A percentile compares a stretch with the other conserved stretches of the same genome.
These are phyloP conservation scores for Fusarium clavum DNA, from an alignment of 2,329 filamentous ascomycete genomes.

Conservation along the genomic window DNA sequence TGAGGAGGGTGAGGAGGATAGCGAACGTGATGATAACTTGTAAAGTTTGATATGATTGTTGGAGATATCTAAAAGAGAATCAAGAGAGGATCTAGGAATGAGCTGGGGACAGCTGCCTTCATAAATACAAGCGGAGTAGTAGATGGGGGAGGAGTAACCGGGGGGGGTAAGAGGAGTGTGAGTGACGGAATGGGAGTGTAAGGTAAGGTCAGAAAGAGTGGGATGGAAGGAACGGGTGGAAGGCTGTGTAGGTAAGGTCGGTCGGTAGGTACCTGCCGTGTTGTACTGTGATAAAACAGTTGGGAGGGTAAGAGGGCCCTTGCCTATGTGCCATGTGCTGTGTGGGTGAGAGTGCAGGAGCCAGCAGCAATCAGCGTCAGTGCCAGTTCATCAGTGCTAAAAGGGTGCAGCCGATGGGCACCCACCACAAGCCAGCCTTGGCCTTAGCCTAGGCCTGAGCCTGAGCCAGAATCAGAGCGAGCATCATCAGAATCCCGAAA, in stretches of 20 bases:
- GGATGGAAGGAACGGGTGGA: slow-evolving; percentile 39
- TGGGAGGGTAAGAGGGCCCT: slow-evolving; percentile 20
- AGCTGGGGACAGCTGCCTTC: slow-evolving; percentile 46
- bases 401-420: slow-evolving; percentile 25
- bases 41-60: slow-evolving; percentile 40
- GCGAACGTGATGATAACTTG: slow-evolving; percentile 59
- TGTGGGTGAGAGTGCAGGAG: slow-evolving; percentile 19
- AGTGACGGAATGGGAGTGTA: slow-evolving; percentile 27
- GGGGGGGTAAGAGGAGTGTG: slow-evolving; percentile 26
- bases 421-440: slow-evolving; percentile 27
- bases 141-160: slow-evolving; percentile 35
- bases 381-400: slow-evolving; percentile 34
- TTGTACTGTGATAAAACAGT: slow-evolving; percentile 20
- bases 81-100: slow-evolving; percentile 43
- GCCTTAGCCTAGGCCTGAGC: background rate
- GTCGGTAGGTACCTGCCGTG: slow-evolving; percentile 21
- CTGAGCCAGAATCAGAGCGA: slow-evolving; percentile 1
- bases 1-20: slow-evolving; percentile 54
- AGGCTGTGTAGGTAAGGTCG: slow-evolving; percentile 35
- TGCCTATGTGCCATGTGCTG: slow-evolving; percentile 33
- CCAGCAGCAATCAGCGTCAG: slow-evolving; percentile 20
- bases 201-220: slow-evolving; percentile 27
- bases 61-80: slow-evolving; percentile 46
- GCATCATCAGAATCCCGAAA: slow-evolving; percentile 28
- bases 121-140: slow-evolving; percentile 49